Percentiles rank a stretch among this genome's conserved stretches.
Evolutionary conservation across 495 filamentous ascomycete species (phyloP).

Genomic region (Penicillium goetzii): DNA sequence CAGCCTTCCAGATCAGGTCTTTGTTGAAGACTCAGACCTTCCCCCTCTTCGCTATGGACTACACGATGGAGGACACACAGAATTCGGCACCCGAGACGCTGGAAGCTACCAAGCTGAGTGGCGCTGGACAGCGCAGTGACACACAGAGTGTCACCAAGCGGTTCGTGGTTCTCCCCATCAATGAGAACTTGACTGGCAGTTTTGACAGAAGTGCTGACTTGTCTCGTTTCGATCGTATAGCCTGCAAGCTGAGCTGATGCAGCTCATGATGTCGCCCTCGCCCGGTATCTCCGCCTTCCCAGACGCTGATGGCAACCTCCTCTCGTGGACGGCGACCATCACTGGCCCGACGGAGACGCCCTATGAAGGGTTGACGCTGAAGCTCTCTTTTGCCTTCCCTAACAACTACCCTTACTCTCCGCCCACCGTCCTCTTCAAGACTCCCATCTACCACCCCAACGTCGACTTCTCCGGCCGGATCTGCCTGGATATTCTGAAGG

Average conservation of each 20-base stretch:
- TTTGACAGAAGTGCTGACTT: constrained; percentile 10
- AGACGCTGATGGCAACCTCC: constrained; percentile 84
- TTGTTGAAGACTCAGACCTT: constrained; percentile 6
- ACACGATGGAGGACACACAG: constrained; percentile 70
- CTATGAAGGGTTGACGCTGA: constrained; percentile 86
- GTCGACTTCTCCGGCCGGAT: constrained; percentile 91
- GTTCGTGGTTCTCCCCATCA: constrained; percentile 45
- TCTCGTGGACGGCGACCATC: constrained; percentile 92
- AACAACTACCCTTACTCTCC: constrained; percentile 90
- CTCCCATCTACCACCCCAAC: constrained; percentile 92
- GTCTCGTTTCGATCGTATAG: constrained; percentile 47
- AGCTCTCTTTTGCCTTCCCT: constrained; percentile 90
- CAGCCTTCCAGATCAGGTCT: constrained; percentile 21
- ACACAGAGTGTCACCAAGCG: constrained; percentile 80
- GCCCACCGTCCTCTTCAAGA: constrained; percentile 92
- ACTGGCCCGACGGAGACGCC: constrained; percentile 88
- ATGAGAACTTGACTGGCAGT: not conserved
- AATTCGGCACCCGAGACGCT: constrained; percentile 67
- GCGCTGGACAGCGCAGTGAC: constrained; percentile 57
- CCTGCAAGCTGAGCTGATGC: constrained; percentile 95
- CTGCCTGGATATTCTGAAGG: constrained; percentile 96
- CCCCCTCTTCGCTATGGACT: constrained; percentile 55
- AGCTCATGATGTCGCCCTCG: constrained; percentile 91
- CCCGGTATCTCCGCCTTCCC: constrained; percentile 96
- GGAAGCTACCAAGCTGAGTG: constrained; percentile 61